Conservation (phyloP, 2,329 filamentous ascomycete species). For the Aspergillus texensis region DNA sequence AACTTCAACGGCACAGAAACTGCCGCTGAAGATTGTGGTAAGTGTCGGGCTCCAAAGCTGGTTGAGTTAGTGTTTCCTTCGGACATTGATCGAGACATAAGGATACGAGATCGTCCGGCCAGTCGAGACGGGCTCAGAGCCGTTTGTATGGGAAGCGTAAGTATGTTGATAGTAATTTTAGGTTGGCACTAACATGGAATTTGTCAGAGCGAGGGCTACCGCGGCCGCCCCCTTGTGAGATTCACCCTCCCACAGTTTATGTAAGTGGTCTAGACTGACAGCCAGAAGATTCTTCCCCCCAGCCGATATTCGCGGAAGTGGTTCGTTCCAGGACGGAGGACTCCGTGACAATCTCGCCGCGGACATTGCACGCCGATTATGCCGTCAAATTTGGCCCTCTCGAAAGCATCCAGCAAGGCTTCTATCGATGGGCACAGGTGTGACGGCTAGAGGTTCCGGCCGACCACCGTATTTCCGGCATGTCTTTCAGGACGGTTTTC, state of each 20-base stretch:
- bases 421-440: slow-evolving; percentile 18
- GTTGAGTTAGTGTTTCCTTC: no score
- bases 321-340: slow-evolving; percentile 14
- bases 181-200: no score
- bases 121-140: slow-evolving; percentile 2
- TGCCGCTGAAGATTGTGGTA: no score
- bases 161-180: neutral
- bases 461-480: no score
- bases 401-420: slow-evolving; percentile 11
- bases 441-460: neutral
- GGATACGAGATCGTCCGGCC: neutral
- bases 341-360: slow-evolving; percentile 12
- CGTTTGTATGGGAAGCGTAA: slow-evolving; percentile 16
- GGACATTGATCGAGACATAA: neutral
- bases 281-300: slow-evolving; percentile 22
- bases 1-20: slow-evolving; percentile 19
- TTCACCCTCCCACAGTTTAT: no score
- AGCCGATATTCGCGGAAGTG: slow-evolving; percentile 11
- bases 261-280: no score
- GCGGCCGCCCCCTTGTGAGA: slow-evolving; percentile 18
- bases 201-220: slow-evolving; percentile 20
- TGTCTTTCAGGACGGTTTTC: no score
- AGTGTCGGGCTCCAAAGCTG: no score
- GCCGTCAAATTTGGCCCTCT: slow-evolving; percentile 18
- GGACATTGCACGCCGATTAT: slow-evolving; percentile 14